Evolutionary conservation across 2,329 filamentous ascomycete species (phyloP), one percentile per base, ranked within the genome.

Genomic region (Achaetomium macrosporum): DNA sequence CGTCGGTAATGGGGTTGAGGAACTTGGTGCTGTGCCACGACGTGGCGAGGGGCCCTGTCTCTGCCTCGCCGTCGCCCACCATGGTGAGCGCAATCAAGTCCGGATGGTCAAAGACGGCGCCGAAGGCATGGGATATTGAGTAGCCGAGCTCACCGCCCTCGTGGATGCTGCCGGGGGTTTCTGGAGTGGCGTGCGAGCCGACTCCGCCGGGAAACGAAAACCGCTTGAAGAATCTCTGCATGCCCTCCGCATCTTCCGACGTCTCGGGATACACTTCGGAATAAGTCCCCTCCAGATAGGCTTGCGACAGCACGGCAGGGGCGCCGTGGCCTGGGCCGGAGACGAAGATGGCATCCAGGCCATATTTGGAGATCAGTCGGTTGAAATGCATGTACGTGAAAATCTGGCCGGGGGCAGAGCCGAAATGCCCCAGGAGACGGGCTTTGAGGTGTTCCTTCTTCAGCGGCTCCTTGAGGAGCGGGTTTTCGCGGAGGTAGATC

Each of bases 331-430:
- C 87, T 0, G 87, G 87, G 6, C 87, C 87, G 2, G 85, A 88
- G 53, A 91, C 74, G 66, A 88, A 90, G 60, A 88, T 76, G 30
- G 81, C 77, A 63, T 91, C 77, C 46, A 90, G 71, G 58, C 88
- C 80, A 63, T 89, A 87, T 69, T 90, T 90, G 69, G 87, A 89
- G 75, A 90, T 89, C 54, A 90, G 72, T 33, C 86, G 83, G 69
- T 90, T 90, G 76, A 89, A 86, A 71, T 90, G 87, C 73, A 90
- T 87, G 68, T 84, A 90, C 33, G 85, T 87, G 69, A 91, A 90
- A 54, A 85, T 83, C 68, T 90, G 87, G 13, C 87, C 87, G n/a
- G 87, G 83, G 46, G 87, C 86, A 2, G 85, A 88, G 50, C 87
- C 87, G 76, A 88, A 91, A 66, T 91, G 87, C 37, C 87, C 87